Evolutionary conservation across 805 yeast species (phyloP), one percentile per base, ranked within the genome.

Genomic region (Metschnikowia proteae): DNA sequence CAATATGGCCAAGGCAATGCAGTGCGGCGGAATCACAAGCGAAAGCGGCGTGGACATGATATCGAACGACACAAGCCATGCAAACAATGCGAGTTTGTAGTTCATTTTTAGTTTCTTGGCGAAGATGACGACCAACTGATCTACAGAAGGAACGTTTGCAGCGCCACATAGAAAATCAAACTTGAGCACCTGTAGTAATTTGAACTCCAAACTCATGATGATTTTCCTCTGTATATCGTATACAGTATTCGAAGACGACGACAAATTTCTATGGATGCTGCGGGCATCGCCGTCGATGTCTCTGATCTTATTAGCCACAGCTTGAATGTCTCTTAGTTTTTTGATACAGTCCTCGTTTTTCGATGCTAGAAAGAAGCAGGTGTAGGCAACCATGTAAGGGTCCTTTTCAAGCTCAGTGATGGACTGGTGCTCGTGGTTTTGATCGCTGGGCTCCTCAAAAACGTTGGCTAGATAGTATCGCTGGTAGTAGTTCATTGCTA

Each of bases 261-360:
- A 42, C 32, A 51, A 41, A 34, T 36, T 50, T 31, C 50, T 46
- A 33, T 49, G 43, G 49, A 43, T 41, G 45, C 40, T 67, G 49
- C 70, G 61, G 4, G 75, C 69, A 33, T 67, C 67, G 3, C 67
- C 61, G 47, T 71, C 70, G 35, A 62, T 56, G 45, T 66, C 69
- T 56, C 72, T 61, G n/a, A 66, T 55, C 56, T 62, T 70, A 59
- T 75, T 71, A 31, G 78, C 78, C 11, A 75, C 80, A 3, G 66
- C 63, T 39, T 84, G 76, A 9, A 89, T 74, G 39, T 86, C 88
- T 45, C 80, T 73, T 11, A 85, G 63, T 56, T 86, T 86, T 62
- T 88, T 89, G 37, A 89, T 83, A 37, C 90, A 87, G 60, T 90
- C 97, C 60, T 88, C 95, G 54, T 83, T 81, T 63, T 90, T 88